Conservation (phyloP, 2,329 filamentous ascomycete species). For the Sclerotinia nivalis region DNA sequence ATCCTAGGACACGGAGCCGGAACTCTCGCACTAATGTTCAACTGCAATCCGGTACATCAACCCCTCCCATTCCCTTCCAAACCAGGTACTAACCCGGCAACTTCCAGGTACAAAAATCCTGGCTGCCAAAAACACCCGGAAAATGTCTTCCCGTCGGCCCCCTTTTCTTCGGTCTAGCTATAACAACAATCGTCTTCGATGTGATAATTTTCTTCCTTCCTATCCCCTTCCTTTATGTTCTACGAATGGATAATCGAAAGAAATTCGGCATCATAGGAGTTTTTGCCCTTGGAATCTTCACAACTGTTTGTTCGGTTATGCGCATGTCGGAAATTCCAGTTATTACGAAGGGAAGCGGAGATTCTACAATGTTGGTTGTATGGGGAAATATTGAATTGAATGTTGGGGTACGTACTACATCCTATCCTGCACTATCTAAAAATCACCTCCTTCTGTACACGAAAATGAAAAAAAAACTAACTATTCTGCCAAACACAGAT, state of each 20-base stretch:
- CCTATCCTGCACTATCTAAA: no score
- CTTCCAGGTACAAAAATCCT: background rate
- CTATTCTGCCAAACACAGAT: conserved; percentile 19
- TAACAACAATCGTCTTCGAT: conserved; percentile 15
- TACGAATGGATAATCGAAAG: conserved; percentile 27
- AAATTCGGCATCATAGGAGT: conserved; percentile 28
- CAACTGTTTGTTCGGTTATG: conserved; percentile 22
- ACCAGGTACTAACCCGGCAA: background rate
- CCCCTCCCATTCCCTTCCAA: no score
- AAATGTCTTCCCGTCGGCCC: conserved; percentile 10
- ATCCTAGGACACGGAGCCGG: background rate
- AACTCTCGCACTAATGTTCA: conserved; percentile 7
- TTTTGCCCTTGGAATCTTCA: conserved; percentile 27
- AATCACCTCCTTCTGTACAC: background rate
- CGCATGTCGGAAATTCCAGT: conserved; percentile 18
- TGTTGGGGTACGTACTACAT: conserved; percentile 1
- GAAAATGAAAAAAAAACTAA: background rate
- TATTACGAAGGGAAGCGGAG: conserved; percentile 40
- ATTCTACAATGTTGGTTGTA: conserved; percentile 15
- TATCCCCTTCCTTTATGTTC: conserved; percentile 25
- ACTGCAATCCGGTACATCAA: conserved; percentile 5
- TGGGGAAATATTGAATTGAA: conserved; percentile 21
- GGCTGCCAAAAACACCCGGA: conserved; percentile 5
- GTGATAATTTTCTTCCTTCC: conserved; percentile 28
- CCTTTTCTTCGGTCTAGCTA: background rate